These are phyloP conservation scores for Suillus brevipes DNA, from an alignment of 768 basidiomycete genomes.

Conservation along the genomic window DNA sequence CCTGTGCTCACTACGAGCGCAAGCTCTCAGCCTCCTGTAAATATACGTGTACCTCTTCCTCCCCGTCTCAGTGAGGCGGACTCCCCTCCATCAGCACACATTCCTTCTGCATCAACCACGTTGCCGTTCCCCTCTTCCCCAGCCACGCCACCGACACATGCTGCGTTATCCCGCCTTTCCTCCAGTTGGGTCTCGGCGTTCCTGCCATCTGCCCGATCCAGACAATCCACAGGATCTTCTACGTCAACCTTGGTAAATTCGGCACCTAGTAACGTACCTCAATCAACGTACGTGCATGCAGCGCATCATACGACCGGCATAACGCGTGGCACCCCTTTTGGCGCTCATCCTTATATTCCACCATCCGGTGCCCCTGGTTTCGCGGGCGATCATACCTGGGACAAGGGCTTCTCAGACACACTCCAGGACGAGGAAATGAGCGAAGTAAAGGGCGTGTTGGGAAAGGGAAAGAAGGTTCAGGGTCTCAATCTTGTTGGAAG, in stretches of 20 bases:
- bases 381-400: conserved; percentile 64
- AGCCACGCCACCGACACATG: conserved; percentile 24
- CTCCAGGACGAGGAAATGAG: conserved; percentile 43
- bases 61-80: conserved; percentile 26
- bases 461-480: conserved; percentile 25
- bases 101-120: conserved; percentile 20
- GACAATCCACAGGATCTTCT: conserved; percentile 13
- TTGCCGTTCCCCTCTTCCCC: conserved; percentile 13
- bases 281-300: conserved; percentile 12
- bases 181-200: conserved; percentile 54
- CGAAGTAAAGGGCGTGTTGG: conserved; percentile 49
- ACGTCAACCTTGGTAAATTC: conserved; percentile 12
- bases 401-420: conserved; percentile 59
- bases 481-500: conserved; percentile 55
- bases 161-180: conserved; percentile 46
- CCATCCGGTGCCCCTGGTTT: conserved; percentile 80
- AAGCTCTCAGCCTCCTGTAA: conserved; percentile 3
- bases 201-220: conserved; percentile 29
- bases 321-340: conserved; percentile 55
- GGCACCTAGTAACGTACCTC: conserved; percentile 14
- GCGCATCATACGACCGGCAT: conserved; percentile 14
- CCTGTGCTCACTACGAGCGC: conserved; percentile 18
- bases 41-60: conserved; percentile 19
- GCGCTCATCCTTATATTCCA: conserved; percentile 42
- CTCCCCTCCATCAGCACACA: conserved; percentile 25